phyloP scores from a whole-genome alignment of 768 basidiomycete species.

The Tylopilus intermedius region DNA sequence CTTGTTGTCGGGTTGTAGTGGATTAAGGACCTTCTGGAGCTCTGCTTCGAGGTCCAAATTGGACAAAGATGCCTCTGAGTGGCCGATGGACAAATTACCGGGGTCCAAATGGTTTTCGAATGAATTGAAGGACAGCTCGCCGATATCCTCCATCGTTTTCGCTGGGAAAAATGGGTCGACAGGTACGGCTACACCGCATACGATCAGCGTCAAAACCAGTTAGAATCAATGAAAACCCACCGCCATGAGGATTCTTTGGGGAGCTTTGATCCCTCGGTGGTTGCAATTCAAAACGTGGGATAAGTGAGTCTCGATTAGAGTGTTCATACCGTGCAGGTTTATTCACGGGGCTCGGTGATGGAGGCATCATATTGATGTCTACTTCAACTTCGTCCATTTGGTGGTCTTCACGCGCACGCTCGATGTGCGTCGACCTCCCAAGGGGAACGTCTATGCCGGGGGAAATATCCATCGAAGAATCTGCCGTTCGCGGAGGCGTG shows the following conservation, averaged over 20 bases:
- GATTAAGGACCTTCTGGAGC: constrained; percentile 20
- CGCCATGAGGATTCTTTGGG: constrained; percentile 11
- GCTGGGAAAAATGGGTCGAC: constrained; percentile 22
- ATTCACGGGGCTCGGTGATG: constrained; percentile 46
- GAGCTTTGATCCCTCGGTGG: constrained; percentile 18
- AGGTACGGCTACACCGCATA: constrained; percentile 7
- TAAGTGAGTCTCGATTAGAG: constrained; percentile 26
- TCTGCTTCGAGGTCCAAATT: constrained; percentile 31
- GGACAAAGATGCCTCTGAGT: constrained; percentile 34
- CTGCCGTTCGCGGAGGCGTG: constrained; percentile 19
- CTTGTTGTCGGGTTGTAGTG: constrained; percentile 8
- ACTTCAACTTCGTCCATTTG: constrained; percentile 31
- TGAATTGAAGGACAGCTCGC: constrained; percentile 27
- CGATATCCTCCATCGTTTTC: constrained; percentile 23
- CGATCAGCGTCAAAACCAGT: neutral
- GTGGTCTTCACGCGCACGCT: constrained; percentile 29
- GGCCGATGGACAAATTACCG: constrained; percentile 32
- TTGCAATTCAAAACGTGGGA: constrained; percentile 33
- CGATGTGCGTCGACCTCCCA: constrained; percentile 37
- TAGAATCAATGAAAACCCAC: constrained; percentile 12
- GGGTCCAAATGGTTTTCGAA: constrained; percentile 28
- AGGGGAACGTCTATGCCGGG: constrained; percentile 22
- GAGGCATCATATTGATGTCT: constrained; percentile 43
- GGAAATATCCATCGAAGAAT: constrained; percentile 24
- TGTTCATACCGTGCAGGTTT: constrained; percentile 13